Conservation (phyloP, 768 basidiomycete genomes). For the Leucosporidium creatinivorum region DNA sequence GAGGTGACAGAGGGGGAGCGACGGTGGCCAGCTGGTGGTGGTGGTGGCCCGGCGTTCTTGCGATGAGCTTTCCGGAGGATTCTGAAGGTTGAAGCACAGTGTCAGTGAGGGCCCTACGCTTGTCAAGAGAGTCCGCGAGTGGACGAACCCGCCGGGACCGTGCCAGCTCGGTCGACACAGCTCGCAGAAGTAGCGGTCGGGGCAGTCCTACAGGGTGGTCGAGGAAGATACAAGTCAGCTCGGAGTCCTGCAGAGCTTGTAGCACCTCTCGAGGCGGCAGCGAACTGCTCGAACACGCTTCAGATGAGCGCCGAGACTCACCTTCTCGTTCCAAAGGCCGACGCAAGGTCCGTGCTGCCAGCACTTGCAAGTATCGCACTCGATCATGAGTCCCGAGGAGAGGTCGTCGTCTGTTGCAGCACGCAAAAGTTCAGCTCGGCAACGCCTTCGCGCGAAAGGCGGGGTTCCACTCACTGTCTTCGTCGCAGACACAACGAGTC, state of each 20-base stretch:
- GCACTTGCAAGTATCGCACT: constrained; percentile 91
- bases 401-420: constrained; percentile 51
- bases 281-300: too few relatives aligned
- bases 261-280: too few relatives aligned
- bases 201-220: constrained; percentile 46
- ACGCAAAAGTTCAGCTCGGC: not conserved
- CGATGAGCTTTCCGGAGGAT: constrained; percentile 50
- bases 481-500: constrained; percentile 31
- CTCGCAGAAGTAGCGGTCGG: constrained; percentile 86
- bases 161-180: constrained; percentile 82
- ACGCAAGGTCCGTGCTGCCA: constrained; percentile 99
- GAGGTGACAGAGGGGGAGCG: constrained; percentile 55
- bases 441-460: not conserved
- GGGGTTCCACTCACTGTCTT: constrained; percentile 16
- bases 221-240: not conserved
- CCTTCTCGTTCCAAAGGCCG: constrained; percentile 62
- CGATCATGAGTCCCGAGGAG: constrained; percentile 76
- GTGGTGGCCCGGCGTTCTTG: constrained; percentile 47
- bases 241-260: too few relatives aligned
- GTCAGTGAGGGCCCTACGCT: not conserved
- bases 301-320: not conserved
- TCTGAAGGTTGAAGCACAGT: not conserved
- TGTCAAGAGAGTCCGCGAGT: not conserved
- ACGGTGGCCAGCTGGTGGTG: constrained; percentile 46
- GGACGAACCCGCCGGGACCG: constrained; percentile 36